phyloP scores from a whole-genome alignment of 169 alveolate species.

The Plasmodium ovale region DNA sequence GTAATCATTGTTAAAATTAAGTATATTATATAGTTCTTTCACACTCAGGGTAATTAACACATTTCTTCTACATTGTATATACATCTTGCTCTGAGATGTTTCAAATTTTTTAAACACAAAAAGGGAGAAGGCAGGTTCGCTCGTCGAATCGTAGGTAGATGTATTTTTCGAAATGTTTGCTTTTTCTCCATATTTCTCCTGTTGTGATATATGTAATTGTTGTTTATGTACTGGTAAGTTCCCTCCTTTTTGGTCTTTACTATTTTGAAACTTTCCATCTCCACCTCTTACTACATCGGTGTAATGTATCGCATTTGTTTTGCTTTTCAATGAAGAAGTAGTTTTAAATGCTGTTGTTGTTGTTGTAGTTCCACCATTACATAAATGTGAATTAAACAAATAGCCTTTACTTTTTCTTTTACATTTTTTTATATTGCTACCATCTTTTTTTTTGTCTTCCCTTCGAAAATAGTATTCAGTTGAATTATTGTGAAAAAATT shows the following conservation, averaged over 20 bases:
- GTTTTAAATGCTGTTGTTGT: not conserved
- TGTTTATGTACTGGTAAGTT: not conserved
- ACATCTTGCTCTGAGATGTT: slow-evolving; percentile 52
- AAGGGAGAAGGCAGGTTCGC: slow-evolving; percentile 3
- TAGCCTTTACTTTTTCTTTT: slow-evolving; percentile 32
- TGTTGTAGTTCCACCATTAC: not conserved
- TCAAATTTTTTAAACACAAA: slow-evolving; percentile 43
- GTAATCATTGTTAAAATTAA: slow-evolving; percentile 27
- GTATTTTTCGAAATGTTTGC: not conserved
- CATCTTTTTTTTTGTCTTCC: slow-evolving; percentile 8
- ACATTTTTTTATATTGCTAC: not conserved
- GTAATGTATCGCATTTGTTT: not conserved
- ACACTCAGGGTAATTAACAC: slow-evolving; percentile 35
- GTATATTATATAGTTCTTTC: slow-evolving; percentile 36
- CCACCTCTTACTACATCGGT: not conserved
- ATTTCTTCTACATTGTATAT: slow-evolving; percentile 18
- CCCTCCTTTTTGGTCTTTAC: not conserved
- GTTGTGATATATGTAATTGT: not conserved
- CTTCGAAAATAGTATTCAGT: not conserved
- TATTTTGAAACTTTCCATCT: not conserved
- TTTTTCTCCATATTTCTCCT: not conserved
- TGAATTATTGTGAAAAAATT: not conserved
- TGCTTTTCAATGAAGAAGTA: too few relatives aligned
- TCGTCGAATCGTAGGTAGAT: not conserved
- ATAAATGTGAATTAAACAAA: slow-evolving; percentile 18